These are phyloP conservation scores for Ceriops decandra DNA, from an alignment of 345 rosid species.

Conservation along the genomic window DNA sequence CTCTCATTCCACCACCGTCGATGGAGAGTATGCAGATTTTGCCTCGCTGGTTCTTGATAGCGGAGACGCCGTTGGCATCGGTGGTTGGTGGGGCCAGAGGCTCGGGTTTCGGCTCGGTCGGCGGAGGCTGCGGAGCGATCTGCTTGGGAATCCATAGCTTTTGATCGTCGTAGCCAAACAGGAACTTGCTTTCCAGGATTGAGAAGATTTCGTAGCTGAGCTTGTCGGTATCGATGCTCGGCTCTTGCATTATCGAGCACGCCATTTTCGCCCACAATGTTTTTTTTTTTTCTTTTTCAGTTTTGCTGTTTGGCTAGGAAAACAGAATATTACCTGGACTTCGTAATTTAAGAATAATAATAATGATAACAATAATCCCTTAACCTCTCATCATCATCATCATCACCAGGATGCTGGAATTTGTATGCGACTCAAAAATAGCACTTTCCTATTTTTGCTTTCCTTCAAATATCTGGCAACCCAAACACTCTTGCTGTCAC, in stretches of 20 bases:
- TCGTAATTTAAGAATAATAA: too few species aligned
- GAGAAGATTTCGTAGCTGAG: conserved; percentile 98
- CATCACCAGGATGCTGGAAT: too few species aligned
- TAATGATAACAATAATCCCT: too few species aligned
- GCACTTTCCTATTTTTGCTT: not conserved
- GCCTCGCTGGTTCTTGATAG: conserved; percentile 86
- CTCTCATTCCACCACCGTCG: conserved; percentile 90
- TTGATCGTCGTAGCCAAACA: conserved; percentile 79
- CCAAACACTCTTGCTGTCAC: conserved; percentile 11
- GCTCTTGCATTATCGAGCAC: conserved; percentile 67
- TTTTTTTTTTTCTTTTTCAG: too few species aligned
- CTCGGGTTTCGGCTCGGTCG: conserved; percentile 33
- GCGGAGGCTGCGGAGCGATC: conserved; percentile 29
- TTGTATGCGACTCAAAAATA: too few species aligned
- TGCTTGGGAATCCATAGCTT: conserved; percentile 74
- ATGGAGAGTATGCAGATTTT: conserved; percentile 81
- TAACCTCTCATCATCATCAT: too few species aligned
- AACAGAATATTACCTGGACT: too few species aligned
- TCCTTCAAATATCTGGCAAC: not conserved
- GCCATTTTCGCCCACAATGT: conserved; percentile 27
- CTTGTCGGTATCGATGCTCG: conserved; percentile 92
- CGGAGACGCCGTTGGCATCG: conserved; percentile 20
- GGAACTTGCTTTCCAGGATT: conserved; percentile 83
- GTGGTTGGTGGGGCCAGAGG: not conserved
- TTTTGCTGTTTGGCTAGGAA: too few species aligned